Evolutionary conservation across 768 basidiomycete species (phyloP).

Genomic region (Leccinum pellstonianum): DNA sequence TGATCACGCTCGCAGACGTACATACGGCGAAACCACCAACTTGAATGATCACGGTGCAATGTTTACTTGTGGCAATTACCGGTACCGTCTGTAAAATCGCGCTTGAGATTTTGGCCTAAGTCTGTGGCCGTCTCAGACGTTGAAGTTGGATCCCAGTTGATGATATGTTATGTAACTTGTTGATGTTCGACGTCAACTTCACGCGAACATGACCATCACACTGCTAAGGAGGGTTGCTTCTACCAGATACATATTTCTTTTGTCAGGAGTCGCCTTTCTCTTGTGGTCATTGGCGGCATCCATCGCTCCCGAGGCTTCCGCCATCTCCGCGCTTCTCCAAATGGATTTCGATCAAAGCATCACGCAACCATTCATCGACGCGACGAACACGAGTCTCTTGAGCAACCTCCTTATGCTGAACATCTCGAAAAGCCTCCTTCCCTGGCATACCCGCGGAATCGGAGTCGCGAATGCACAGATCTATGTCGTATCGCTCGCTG

Average conservation of each 20-base stretch:
- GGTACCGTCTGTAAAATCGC: no score
- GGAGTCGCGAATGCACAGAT: slow-evolving; percentile 40
- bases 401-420: neutral
- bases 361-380: neutral
- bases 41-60: no score
- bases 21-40: no score
- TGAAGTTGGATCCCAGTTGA: no score
- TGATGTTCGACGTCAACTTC: no score
- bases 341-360: slow-evolving; percentile 12
- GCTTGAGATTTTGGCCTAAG: no score
- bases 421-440: neutral
- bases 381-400: neutral
- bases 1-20: no score
- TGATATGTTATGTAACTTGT: no score
- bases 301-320: slow-evolving; percentile 11
- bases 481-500: slow-evolving; percentile 61
- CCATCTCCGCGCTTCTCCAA: slow-evolving; percentile 10
- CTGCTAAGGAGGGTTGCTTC: slow-evolving; percentile 14
- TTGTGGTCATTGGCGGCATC: slow-evolving; percentile 19
- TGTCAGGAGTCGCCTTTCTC: slow-evolving; percentile 21
- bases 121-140: no score
- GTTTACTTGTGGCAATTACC: no score
- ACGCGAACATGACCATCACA: slow-evolving; percentile 4
- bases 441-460: slow-evolving; percentile 22
- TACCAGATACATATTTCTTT: slow-evolving; percentile 23